Evolutionary conservation across 2,329 filamentous ascomycete species (phyloP).

Genomic region (Biscogniauxia mediterranea): DNA sequence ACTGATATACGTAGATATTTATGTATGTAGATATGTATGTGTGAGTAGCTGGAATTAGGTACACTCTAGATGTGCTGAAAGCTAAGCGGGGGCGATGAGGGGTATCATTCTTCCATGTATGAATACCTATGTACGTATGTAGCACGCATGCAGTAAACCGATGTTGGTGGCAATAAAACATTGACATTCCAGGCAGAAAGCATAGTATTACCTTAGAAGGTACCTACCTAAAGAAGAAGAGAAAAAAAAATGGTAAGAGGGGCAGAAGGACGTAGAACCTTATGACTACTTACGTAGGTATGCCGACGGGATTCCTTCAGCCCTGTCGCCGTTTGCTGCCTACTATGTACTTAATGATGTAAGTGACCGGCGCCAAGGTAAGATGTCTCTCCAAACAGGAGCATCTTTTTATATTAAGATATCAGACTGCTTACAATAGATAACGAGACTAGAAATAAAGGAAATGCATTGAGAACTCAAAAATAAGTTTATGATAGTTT

Average conservation of each 20-base stretch:
- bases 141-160: background rate
- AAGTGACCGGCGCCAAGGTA: background rate
- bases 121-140: background rate
- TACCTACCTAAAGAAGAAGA: background rate
- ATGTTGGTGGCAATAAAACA: background rate
- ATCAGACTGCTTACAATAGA: too few relatives aligned
- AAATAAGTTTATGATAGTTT: too few relatives aligned
- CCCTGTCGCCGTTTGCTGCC: background rate
- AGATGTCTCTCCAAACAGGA: background rate
- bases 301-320: background rate
- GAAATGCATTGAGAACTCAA: background rate
- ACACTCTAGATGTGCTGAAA: too few relatives aligned
- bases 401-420: background rate
- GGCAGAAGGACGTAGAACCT: background rate
- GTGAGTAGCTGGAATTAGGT: background rate
- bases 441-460: background rate
- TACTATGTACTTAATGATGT: too few relatives aligned
- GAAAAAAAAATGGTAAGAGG: background rate
- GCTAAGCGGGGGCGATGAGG: too few relatives aligned
- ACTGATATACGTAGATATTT: too few relatives aligned
- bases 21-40: too few relatives aligned
- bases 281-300: too few relatives aligned
- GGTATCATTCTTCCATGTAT: too few relatives aligned
- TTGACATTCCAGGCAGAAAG: background rate
- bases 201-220: too few relatives aligned